Conservation (phyloP, 2,329 filamentous ascomycete species). For the Venturia pyrina region DNA sequence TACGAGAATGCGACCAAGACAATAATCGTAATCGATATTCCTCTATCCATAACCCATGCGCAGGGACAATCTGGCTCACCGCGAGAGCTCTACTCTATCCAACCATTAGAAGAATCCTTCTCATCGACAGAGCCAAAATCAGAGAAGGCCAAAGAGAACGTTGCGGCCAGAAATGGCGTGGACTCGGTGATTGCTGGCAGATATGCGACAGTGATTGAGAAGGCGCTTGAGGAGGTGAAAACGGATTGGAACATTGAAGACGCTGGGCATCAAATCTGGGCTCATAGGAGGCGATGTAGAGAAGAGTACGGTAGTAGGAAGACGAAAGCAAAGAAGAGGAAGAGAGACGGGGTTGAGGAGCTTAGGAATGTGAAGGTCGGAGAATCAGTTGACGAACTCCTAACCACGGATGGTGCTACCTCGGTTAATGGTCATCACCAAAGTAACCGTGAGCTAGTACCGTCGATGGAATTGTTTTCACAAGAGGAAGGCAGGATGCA, state of each 20-base stretch:
- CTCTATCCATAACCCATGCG: constrained; percentile 56
- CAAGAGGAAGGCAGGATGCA: background rate
- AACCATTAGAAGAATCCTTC: constrained; percentile 38
- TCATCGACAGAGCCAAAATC: constrained; percentile 47
- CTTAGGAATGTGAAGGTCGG: background rate
- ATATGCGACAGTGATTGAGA: constrained; percentile 29
- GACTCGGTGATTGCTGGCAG: constrained; percentile 24
- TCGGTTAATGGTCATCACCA: background rate
- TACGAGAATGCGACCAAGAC: constrained; percentile 42
- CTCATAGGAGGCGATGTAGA: constrained; percentile 26
- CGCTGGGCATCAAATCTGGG: constrained; percentile 11
- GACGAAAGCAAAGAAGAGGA: background rate
- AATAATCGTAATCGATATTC: constrained; percentile 57
- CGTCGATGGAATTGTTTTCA: background rate
- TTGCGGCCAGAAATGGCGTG: constrained; percentile 17
- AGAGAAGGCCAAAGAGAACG: constrained; percentile 32
- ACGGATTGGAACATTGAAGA: background rate
- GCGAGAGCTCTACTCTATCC: constrained; percentile 36
- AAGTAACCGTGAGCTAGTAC: background rate
- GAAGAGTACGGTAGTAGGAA: background rate
- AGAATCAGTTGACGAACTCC: background rate
- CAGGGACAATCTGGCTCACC: constrained; percentile 41
- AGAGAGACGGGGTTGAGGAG: background rate
- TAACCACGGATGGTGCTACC: background rate
- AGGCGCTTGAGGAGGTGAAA: constrained; percentile 28